Evolutionary conservation across 2,329 filamentous ascomycete genomes (phyloP), one percentile per base, ranked within the genome.

Genomic region (Colletotrichum sp.): DNA sequence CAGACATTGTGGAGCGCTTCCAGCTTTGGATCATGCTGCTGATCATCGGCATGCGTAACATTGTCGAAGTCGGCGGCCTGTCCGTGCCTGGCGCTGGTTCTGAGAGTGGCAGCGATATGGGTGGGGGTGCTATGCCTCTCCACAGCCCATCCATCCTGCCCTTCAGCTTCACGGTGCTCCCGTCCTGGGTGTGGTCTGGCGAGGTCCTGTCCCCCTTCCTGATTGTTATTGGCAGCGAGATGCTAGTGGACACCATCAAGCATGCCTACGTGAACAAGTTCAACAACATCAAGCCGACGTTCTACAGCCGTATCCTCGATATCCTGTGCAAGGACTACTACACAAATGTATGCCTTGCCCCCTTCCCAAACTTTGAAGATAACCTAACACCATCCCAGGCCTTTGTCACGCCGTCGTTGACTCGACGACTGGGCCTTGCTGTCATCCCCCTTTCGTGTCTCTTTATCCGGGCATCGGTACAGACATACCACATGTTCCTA

Each of bases 181-280:
- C 97, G 0, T 93, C 91, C 8, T 96, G 94, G 93, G 79, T 92
- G 57, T 86, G 87, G 79, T 94, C 93, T 0, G 95, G 94, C 12
- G 96, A 98, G 81, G 94, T 99, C 0, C 86, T 99, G 6, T 96
- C 95, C 0, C 97, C 97, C 0, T 99, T 99, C 78, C 85, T 99
- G 15, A 92, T 99, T 9, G 97, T 99, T 1, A 90, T 99, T 8
- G 96, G 96, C 2, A 98, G 95, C 76, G 97, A 99, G 84, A 98
- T 98, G 93, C 86, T 98, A 11, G 97, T 99, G 3, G 97, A 99
- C 83, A 96, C 94, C 90, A 90, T 98, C 82, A 99, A 99, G 83
- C 97, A 99, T 81, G 95, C 95, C 27, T 99, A 98, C 81, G 97
- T 99, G 81, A 96, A 93, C 81, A 99, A 99, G 81, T 99, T 99